These are phyloP conservation scores for Nephelium lappaceum DNA, from an alignment of 345 rosid species.

Conservation along the genomic window DNA sequence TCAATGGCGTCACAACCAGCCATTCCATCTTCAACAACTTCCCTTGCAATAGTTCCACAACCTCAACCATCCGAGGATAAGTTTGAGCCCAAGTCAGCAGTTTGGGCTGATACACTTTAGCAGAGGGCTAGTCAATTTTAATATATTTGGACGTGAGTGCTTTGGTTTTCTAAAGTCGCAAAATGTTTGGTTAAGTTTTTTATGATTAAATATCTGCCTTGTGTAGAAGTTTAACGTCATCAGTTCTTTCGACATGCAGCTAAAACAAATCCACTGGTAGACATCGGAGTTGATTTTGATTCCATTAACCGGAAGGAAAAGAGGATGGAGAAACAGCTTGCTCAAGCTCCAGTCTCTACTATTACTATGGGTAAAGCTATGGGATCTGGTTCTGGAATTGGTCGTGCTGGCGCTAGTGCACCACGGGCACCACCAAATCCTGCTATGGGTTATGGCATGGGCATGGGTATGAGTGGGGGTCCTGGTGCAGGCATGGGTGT, in stretches of 20 bases:
- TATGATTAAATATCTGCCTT: neutral
- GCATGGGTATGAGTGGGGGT: slow-evolving; percentile 28
- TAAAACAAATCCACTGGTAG: slow-evolving; percentile 86
- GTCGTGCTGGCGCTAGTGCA: slow-evolving; percentile 68
- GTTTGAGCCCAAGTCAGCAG: slow-evolving; percentile 91
- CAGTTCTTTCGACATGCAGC: slow-evolving; percentile 47
- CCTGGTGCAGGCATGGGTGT: slow-evolving; percentile 33
- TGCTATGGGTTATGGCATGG: slow-evolving; percentile 59
- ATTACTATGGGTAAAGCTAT: slow-evolving; percentile 95
- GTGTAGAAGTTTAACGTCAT: slow-evolving; percentile 11
- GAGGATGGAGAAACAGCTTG: slow-evolving; percentile 75
- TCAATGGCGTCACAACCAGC: slow-evolving; percentile 46
- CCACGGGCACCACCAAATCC: slow-evolving; percentile 63
- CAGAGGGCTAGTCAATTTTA: slow-evolving; percentile 89
- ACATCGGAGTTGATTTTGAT: slow-evolving; percentile 93
- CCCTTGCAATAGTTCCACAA: slow-evolving; percentile 66
- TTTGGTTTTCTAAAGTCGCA: neutral
- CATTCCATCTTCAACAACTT: slow-evolving; percentile 54
- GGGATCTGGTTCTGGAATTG: slow-evolving; percentile 95
- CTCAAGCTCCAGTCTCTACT: slow-evolving; percentile 63
- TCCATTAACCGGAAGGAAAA: slow-evolving; percentile 87
- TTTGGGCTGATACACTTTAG: slow-evolving; percentile 96
- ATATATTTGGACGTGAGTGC: slow-evolving; percentile 92
- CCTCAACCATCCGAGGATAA: slow-evolving; percentile 72
- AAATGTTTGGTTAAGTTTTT: neutral